phyloP scores from a whole-genome alignment of 2,329 filamentous ascomycete species.

The Pleomassaria siparia region DNA sequence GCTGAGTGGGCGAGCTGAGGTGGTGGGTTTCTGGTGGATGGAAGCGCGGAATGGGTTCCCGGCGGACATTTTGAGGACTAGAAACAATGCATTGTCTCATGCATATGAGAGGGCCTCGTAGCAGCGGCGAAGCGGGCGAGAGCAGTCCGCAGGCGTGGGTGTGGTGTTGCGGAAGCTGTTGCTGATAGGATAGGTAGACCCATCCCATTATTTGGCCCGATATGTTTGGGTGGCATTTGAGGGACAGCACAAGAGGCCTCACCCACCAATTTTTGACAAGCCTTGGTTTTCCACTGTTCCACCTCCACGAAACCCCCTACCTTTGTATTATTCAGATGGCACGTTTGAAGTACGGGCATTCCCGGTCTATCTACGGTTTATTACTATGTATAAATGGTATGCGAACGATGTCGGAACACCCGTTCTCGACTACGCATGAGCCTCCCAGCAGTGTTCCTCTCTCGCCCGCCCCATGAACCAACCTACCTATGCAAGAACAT shows the following conservation, averaged over 20 bases:
- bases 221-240: slow-evolving; percentile 10
- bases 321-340: slow-evolving; percentile 5
- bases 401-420: neutral
- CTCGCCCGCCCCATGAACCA: too few species aligned
- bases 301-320: slow-evolving; percentile 4
- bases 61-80: slow-evolving; percentile 41
- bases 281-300: slow-evolving; percentile 10
- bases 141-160: slow-evolving; percentile 7
- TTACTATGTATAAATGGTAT: neutral
- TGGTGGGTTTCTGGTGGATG: slow-evolving; percentile 25
- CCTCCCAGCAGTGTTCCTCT: neutral
- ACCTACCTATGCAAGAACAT: neutral
- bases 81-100: slow-evolving; percentile 44
- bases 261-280: slow-evolving; percentile 8
- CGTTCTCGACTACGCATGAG: neutral
- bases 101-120: slow-evolving; percentile 31
- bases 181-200: slow-evolving; percentile 14
- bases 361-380: neutral
- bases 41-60: slow-evolving; percentile 45
- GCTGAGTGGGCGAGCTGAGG: slow-evolving; percentile 24
- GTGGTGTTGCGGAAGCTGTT: slow-evolving; percentile 4
- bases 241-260: slow-evolving; percentile 15
- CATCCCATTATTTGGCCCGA: slow-evolving; percentile 7
- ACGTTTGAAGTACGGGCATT: slow-evolving; percentile 5
- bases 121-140: slow-evolving; percentile 2